These are phyloP conservation scores for Cercospora nicotianae DNA, from an alignment of 2,329 filamentous ascomycete species.

Conservation along the genomic window DNA sequence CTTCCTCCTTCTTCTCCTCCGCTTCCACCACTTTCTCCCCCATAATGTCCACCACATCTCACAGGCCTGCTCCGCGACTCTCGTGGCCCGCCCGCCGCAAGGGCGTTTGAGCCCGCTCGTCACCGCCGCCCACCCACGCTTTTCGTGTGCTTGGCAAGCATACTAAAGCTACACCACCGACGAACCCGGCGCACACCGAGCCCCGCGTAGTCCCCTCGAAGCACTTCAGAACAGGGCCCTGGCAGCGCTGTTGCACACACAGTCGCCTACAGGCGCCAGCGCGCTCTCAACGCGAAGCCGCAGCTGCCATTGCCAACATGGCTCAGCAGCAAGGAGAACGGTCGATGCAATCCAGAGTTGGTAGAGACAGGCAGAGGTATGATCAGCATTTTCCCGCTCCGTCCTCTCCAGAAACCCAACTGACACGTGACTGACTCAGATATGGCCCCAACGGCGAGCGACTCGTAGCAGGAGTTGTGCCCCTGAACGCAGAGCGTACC, in stretches of 20 bases:
- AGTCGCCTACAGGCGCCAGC: background rate
- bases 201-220: background rate
- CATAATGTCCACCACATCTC: conserved; percentile 33
- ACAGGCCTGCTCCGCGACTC: conserved; percentile 40
- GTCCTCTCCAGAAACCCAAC: conserved; percentile 1
- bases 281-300: background rate
- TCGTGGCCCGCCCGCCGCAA: conserved; percentile 52
- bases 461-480: conserved; percentile 91
- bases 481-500: conserved; percentile 79
- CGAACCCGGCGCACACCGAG: background rate
- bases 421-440: conserved; percentile 53
- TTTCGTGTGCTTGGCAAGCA: conserved; percentile 22
- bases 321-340: conserved; percentile 44
- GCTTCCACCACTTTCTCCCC: conserved; percentile 1
- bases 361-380: conserved; percentile 71
- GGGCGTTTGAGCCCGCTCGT: conserved; percentile 48
- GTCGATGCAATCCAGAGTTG: conserved; percentile 67
- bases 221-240: background rate
- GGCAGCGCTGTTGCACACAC: background rate
- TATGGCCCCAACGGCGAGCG: conserved; percentile 91
- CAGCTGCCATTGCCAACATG: conserved; percentile 38
- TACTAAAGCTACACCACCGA: background rate
- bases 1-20: background rate
- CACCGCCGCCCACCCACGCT: conserved; percentile 15
- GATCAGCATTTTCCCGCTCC: background rate